phyloP scores from a whole-genome alignment of 352 stramenopile species.

The Lagenidium giganteum region DNA sequence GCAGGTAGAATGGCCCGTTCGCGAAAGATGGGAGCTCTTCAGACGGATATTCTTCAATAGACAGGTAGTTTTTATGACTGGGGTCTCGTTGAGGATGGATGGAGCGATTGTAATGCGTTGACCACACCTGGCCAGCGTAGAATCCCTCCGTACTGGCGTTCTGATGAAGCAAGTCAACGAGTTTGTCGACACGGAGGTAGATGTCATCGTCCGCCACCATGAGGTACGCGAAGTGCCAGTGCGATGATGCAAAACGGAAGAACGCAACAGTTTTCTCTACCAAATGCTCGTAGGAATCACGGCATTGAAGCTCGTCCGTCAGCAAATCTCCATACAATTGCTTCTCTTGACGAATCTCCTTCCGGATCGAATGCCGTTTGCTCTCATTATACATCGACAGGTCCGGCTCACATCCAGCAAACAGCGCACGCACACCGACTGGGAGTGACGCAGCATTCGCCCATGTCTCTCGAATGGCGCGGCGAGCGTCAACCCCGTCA shows the following conservation, averaged over 20 bases:
- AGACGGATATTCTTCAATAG: conserved; percentile 20
- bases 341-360: conserved; percentile 33
- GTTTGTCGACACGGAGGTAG: conserved; percentile 29
- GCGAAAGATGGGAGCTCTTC: conserved; percentile 25
- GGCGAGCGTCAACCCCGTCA: conserved; percentile 25
- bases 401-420: conserved; percentile 22
- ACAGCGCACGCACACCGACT: conserved; percentile 15
- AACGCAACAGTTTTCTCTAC: conserved; percentile 35
- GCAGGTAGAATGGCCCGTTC: conserved; percentile 31
- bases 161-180: conserved; percentile 12
- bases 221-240: conserved; percentile 23
- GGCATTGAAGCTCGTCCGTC: conserved; percentile 30
- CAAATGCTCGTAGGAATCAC: conserved; percentile 29
- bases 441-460: conserved; percentile 13
- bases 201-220: conserved; percentile 61
- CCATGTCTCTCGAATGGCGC: conserved; percentile 37
- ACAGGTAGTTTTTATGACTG: not conserved
- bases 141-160: conserved; percentile 7
- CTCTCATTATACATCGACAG: not conserved
- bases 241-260: conserved; percentile 15
- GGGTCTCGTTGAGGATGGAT: conserved; percentile 5
- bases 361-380: conserved; percentile 10
- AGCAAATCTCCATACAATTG: conserved; percentile 28
- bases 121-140: conserved; percentile 36
- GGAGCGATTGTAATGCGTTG: conserved; percentile 11